phyloP scores from a whole-genome alignment of 1,284 basidiomycete species.

The Entoloma clypeatum region DNA sequence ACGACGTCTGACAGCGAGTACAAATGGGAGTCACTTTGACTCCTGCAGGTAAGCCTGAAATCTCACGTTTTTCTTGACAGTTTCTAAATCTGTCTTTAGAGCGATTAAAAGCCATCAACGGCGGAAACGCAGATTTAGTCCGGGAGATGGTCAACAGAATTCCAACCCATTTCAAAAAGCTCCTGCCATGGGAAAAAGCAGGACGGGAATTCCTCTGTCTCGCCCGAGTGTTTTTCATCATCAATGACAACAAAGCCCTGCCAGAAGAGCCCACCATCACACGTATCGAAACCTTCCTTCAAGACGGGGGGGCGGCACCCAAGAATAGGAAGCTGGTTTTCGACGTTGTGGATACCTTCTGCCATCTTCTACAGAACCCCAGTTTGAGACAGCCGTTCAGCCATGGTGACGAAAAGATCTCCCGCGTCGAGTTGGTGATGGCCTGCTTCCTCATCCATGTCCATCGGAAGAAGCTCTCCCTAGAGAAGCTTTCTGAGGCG shows the following conservation, averaged over 20 bases:
- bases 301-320: constrained; percentile 7
- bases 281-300: constrained; percentile 41
- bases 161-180: constrained; percentile 25
- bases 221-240: constrained; percentile 45
- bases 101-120: constrained; percentile 50
- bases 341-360: constrained; percentile 42
- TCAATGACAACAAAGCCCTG: constrained; percentile 34
- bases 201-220: constrained; percentile 59
- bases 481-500: constrained; percentile 38
- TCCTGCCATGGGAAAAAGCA: constrained; percentile 47
- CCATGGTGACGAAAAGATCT: constrained; percentile 33
- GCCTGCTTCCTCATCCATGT: constrained; percentile 44
- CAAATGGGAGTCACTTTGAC: constrained; percentile 67
- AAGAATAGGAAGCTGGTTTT: constrained; percentile 1
- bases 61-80: neutral
- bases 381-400: constrained; percentile 21
- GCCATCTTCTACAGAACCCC: constrained; percentile 32
- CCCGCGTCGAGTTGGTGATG: constrained; percentile 56
- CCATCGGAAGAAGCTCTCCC: constrained; percentile 32
- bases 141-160: constrained; percentile 39
- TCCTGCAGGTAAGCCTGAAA: constrained; percentile 47
- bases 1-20: constrained; percentile 44
- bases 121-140: constrained; percentile 44
- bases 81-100: constrained; percentile 17
- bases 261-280: constrained; percentile 24